Base-by-base conservation (phyloP, 352 stramenopile genomes). In the Pythium vanterpoolii region DNA sequence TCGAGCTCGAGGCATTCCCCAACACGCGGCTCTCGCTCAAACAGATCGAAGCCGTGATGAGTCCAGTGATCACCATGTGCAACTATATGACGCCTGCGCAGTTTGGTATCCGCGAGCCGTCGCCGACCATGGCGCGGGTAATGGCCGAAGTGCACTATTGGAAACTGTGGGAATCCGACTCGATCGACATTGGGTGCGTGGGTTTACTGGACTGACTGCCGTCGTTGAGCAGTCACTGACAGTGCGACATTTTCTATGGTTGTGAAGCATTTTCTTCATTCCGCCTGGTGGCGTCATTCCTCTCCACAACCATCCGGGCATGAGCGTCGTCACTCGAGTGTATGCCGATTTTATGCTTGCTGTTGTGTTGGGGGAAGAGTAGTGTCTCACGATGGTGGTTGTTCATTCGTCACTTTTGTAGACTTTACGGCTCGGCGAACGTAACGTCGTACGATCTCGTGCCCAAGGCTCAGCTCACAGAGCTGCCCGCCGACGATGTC, bases 81-180 rank as follows among this genome's bases (percentile, higher is more conserved):
- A 78, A 79, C 51, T 69, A 77, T 13, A 72, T 91, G 66, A 64
- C 61, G 18, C 72, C 79, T 1, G 69, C 78, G 10, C 82, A 91
- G 45, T 91, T 91, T 60, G 82, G 82, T 8, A 89, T 91, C 49
- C 79, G 80, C 51, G 74, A 81, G 40, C 82, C 82, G 2, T 83
- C 82, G 21, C 74, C 77, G 6, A 64, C 84, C 56, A 79, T 91
- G 62, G 82, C 82, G 21, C 50, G 50, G 34, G 89, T 77, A 9
- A 91, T 91, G 79, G 84, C 62, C 21, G 79, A 90, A 50, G 80
- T 93, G 21, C 83, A 92, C 62, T 93, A 93, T 56, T 91, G 82
- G 79, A 93, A 91, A 64, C 72, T 93, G 4, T 93, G 80, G 82
- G 82, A 93, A 47, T 88, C 76, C 4, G 84, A 93, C 48, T 87